Conservation (phyloP, 169 alveolate species). For the Plasmodium malariae region DNA sequence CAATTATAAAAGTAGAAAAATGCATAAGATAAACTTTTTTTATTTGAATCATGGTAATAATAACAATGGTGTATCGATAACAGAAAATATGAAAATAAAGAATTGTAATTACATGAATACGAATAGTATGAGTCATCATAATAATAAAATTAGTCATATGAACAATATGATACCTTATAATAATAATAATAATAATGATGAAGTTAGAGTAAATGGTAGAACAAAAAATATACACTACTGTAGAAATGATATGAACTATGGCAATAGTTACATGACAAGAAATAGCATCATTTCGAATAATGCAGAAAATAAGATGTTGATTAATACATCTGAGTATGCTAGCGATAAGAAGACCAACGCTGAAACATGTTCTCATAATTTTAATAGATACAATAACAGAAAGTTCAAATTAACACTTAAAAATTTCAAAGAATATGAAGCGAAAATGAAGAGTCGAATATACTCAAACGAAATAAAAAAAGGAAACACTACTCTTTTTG, state of each 20-base stretch:
- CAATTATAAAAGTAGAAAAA: constrained; percentile 26
- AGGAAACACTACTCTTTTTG: background rate
- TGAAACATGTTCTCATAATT: background rate
- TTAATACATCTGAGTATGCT: background rate
- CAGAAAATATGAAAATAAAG: background rate
- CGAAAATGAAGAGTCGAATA: background rate
- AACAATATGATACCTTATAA: constrained; percentile 16
- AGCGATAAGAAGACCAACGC: background rate
- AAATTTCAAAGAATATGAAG: constrained; percentile 5
- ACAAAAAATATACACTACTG: background rate
- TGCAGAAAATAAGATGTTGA: background rate
- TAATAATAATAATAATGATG: background rate
- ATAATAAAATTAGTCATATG: background rate
- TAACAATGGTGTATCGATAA: background rate
- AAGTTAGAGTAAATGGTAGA: background rate
- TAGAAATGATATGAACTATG: background rate
- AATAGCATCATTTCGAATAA: background rate
- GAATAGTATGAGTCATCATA: background rate
- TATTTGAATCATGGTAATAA: constrained; percentile 6
- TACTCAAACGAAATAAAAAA: background rate
- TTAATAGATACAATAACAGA: constrained; percentile 1
- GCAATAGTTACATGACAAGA: constrained; percentile 1
- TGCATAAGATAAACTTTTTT: constrained; percentile 63
- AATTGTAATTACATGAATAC: constrained; percentile 4
- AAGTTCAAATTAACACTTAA: constrained; percentile 1